phyloP scores from a whole-genome alignment of 2,329 filamentous ascomycete species.

The Herpotrichia juniperi region DNA sequence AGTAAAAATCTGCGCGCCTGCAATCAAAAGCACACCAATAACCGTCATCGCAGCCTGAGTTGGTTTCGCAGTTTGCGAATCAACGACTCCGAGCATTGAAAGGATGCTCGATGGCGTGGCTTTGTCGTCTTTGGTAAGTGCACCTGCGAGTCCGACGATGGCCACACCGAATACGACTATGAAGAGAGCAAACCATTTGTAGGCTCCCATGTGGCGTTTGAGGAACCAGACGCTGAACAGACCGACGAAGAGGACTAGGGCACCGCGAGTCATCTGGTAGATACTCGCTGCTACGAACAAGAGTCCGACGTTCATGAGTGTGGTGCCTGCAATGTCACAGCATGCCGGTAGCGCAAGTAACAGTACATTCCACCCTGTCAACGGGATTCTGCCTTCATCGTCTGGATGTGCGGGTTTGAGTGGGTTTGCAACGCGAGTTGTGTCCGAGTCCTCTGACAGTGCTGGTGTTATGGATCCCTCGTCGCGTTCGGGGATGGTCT shows the following conservation, averaged over 20 bases:
- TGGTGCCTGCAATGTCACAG: constrained; percentile 94
- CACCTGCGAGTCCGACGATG: constrained; percentile 86
- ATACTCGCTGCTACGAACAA: constrained; percentile 94
- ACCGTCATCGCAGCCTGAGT: constrained; percentile 71
- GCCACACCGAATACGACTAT: constrained; percentile 89
- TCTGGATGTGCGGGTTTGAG: constrained; percentile 52
- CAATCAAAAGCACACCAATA: constrained; percentile 87
- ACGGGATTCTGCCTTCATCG: constrained; percentile 62
- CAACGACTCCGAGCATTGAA: constrained; percentile 26
- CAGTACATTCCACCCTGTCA: constrained; percentile 73
- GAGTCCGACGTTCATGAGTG: constrained; percentile 94
- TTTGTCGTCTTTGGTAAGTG: constrained; percentile 74
- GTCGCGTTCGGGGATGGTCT: constrained; percentile 59
- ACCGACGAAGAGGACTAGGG: constrained; percentile 92
- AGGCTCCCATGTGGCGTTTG: constrained; percentile 76
- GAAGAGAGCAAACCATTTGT: constrained; percentile 89
- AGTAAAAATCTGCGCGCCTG: constrained; percentile 94
- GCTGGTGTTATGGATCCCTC: constrained; percentile 36
- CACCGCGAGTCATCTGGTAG: constrained; percentile 98
- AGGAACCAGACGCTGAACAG: constrained; percentile 94
- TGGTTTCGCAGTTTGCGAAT: constrained; percentile 25
- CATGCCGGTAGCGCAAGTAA: constrained; percentile 85
- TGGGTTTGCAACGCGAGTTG: constrained; percentile 59
- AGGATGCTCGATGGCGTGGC: constrained; percentile 38
- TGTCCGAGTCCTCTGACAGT: constrained; percentile 53